A percentile compares a stretch with the other conserved stretches of the same genome.
Evolutionary conservation across 2,329 filamentous ascomycete genomes (phyloP).

Genomic region (Coniochaeta prunicola): DNA sequence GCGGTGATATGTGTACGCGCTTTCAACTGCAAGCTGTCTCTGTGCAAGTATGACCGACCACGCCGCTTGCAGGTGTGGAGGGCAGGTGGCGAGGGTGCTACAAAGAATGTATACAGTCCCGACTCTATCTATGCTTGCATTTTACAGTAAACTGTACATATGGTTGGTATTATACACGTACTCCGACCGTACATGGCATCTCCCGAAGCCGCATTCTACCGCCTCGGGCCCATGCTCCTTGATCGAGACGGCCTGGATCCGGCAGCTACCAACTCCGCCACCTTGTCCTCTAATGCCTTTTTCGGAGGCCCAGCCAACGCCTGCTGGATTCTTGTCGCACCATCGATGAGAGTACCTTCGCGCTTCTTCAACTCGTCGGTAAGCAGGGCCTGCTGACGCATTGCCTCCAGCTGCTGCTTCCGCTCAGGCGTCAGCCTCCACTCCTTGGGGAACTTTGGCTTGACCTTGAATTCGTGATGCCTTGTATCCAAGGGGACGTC

Average conservation of each 20-base stretch:
- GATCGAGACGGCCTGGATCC: background rate
- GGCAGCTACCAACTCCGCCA: slow-evolving; percentile 17
- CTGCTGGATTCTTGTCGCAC: slow-evolving; percentile 38
- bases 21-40: too few species aligned
- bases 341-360: slow-evolving; percentile 52
- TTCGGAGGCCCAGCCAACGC: slow-evolving; percentile 19
- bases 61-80: background rate
- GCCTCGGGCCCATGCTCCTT: background rate
- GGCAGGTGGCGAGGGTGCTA: background rate
- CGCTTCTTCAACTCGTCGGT: slow-evolving; percentile 48
- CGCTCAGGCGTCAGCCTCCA: slow-evolving; percentile 76
- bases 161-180: background rate
- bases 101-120: background rate
- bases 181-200: background rate
- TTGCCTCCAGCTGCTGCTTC: slow-evolving; percentile 54
- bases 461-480: slow-evolving; percentile 66
- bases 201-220: background rate
- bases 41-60: too few species aligned
- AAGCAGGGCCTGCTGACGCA: slow-evolving; percentile 42
- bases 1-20: too few species aligned
- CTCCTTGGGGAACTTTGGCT: slow-evolving; percentile 67
- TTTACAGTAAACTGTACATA: slow-evolving; percentile 1
- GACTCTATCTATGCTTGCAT: background rate
- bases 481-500: slow-evolving; percentile 86
- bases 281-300: slow-evolving; percentile 4